phyloP scores from a whole-genome alignment of 2,329 filamentous ascomycete species.

The Nannizziopsis barbatae region DNA sequence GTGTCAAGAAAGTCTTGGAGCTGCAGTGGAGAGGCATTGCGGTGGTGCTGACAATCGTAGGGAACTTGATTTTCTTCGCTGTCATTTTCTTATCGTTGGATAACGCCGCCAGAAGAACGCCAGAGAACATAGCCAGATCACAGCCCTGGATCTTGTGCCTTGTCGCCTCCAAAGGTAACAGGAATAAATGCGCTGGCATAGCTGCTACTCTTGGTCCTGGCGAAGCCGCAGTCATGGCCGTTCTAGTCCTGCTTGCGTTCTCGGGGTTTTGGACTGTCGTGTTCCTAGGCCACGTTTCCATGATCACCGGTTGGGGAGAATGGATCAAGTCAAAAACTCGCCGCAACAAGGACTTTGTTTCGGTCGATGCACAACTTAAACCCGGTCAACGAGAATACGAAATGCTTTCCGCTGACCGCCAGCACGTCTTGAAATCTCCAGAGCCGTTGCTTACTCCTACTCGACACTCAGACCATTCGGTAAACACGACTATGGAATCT shows the following conservation, averaged over 20 bases:
- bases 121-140: constrained; percentile 47
- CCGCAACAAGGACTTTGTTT: constrained; percentile 67
- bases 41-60: constrained; percentile 79
- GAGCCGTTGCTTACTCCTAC: constrained; percentile 25
- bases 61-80: constrained; percentile 88
- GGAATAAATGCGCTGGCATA: constrained; percentile 52
- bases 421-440: constrained; percentile 23
- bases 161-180: constrained; percentile 46
- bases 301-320: constrained; percentile 73
- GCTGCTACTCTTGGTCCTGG: constrained; percentile 56
- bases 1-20: constrained; percentile 73
- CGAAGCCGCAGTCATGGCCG: constrained; percentile 65
- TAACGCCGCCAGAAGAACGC: constrained; percentile 50
- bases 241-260: constrained; percentile 71
- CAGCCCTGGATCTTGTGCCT: constrained; percentile 63
- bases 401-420: constrained; percentile 48
- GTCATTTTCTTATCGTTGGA: constrained; percentile 83
- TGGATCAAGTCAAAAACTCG: constrained; percentile 43
- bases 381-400: constrained; percentile 64
- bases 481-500: constrained; percentile 13
- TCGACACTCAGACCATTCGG: constrained; percentile 19
- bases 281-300: constrained; percentile 70
- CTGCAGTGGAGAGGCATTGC: constrained; percentile 91
- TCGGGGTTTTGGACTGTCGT: constrained; percentile 78
- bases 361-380: constrained; percentile 61